Percentiles rank a stretch among this genome's conserved stretches.
These are phyloP conservation scores for Arthonia radiata DNA, from an alignment of 495 filamentous ascomycete genomes.

Conservation along the genomic window DNA sequence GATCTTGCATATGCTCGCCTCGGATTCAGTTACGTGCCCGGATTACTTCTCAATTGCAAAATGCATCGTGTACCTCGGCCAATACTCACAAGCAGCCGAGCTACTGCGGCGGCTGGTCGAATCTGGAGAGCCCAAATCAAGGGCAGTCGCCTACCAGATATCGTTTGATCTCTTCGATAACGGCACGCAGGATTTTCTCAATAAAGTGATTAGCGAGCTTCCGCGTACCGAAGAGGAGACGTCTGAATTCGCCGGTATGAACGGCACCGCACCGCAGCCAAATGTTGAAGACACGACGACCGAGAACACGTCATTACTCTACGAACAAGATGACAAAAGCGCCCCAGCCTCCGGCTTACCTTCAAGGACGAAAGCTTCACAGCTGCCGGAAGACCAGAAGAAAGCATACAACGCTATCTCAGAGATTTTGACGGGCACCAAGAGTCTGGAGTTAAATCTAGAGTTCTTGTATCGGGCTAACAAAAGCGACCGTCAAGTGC, in stretches of 20 bases:
- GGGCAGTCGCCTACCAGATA: slow-evolving; percentile 83
- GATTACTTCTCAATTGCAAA: slow-evolving; percentile 98
- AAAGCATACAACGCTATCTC: slow-evolving; percentile 57
- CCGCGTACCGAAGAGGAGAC: slow-evolving; percentile 28
- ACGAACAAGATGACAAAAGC: slow-evolving; percentile 6
- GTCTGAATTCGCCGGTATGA: slow-evolving; percentile 12
- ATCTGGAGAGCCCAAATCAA: slow-evolving; percentile 48
- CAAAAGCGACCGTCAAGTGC: slow-evolving; percentile 60
- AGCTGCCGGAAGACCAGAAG: slow-evolving; percentile 19
- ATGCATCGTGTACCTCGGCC: slow-evolving; percentile 89
- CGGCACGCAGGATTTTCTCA: slow-evolving; percentile 86
- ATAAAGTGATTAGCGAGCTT: slow-evolving; percentile 64
- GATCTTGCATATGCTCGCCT: slow-evolving; percentile 49
- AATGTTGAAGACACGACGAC: slow-evolving; percentile 19
- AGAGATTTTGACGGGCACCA: slow-evolving; percentile 68
- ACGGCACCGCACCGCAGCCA: slow-evolving; percentile 9
- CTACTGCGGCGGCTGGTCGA: slow-evolving; percentile 63
- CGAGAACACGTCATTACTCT: slow-evolving; percentile 11
- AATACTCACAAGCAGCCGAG: slow-evolving; percentile 72
- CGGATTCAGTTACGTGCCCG: slow-evolving; percentile 59
- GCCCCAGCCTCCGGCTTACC: neutral
- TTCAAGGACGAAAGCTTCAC: slow-evolving; percentile 17
- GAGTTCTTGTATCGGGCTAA: slow-evolving; percentile 95
- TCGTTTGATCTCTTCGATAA: slow-evolving; percentile 97
- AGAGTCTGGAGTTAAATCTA: slow-evolving; percentile 74